phyloP scores from a whole-genome alignment of 345 rosid species.

The Eucalyptus polyanthemos region DNA sequence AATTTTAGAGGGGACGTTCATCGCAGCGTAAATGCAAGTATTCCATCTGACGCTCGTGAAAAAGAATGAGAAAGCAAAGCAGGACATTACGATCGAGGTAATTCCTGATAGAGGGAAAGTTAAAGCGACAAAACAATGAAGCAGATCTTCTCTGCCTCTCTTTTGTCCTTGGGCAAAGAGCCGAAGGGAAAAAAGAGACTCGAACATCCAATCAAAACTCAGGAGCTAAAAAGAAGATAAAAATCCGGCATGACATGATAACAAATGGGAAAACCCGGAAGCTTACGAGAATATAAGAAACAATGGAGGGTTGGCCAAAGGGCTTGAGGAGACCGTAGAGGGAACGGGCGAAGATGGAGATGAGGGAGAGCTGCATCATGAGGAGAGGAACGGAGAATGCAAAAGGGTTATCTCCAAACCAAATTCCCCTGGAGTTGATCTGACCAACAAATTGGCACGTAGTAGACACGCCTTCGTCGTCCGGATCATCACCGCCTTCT shows the following conservation, averaged over 20 bases:
- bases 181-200: too few relatives aligned
- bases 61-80: background rate
- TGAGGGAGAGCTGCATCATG: slow-evolving; percentile 2
- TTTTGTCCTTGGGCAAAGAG: background rate
- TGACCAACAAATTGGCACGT: background rate
- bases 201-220: background rate
- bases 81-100: background rate
- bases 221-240: background rate
- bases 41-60: background rate
- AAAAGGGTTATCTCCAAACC: slow-evolving; percentile 11
- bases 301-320: slow-evolving; percentile 1
- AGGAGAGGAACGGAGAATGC: slow-evolving; percentile 5
- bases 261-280: background rate
- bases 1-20: background rate
- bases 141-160: background rate
- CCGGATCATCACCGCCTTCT: background rate
- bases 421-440: slow-evolving; percentile 4
- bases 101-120: background rate
- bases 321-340: slow-evolving; percentile 6
- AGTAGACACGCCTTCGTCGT: background rate
- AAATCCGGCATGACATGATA: background rate
- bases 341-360: slow-evolving; percentile 1
- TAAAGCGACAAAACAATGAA: background rate
- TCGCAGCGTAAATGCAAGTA: background rate
- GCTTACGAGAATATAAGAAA: slow-evolving; percentile 14